phyloP scores from a whole-genome alignment of 2,329 filamentous ascomycete genomes.

The Drechmeria coniospora region DNA sequence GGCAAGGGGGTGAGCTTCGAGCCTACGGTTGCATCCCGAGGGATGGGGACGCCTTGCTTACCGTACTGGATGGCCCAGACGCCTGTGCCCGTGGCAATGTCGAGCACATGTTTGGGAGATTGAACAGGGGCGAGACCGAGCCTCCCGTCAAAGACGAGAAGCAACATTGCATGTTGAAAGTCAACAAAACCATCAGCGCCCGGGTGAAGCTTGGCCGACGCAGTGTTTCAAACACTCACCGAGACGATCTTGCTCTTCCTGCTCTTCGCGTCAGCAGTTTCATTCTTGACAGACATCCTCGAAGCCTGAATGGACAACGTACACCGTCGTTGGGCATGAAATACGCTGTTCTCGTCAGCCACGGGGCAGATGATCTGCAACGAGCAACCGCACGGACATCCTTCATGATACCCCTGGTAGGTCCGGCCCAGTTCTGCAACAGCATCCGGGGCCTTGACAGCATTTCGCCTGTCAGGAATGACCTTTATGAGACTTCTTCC shows the following conservation, averaged over 20 bases:
- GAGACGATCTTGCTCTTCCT: slow-evolving; percentile 10
- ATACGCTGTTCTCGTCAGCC: slow-evolving; percentile 1
- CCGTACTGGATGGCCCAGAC: slow-evolving; percentile 37
- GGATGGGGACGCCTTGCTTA: no score
- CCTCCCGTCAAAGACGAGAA: slow-evolving; percentile 23
- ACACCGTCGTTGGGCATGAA: slow-evolving; percentile 5
- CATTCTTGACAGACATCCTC: no score
- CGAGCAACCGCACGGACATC: neutral
- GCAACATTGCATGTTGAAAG: slow-evolving; percentile 18
- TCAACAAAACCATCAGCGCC: slow-evolving; percentile 10
- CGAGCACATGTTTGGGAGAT: slow-evolving; percentile 25
- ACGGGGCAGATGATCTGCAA: neutral
- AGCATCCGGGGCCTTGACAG: neutral
- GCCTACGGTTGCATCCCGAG: neutral
- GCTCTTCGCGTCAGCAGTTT: no score
- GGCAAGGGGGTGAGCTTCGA: neutral
- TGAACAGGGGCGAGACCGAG: slow-evolving; percentile 28
- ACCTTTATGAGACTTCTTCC: no score
- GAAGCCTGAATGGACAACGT: no score
- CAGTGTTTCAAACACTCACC: slow-evolving; percentile 4
- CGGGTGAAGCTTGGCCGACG: neutral
- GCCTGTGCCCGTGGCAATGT: slow-evolving; percentile 35
- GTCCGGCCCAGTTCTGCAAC: neutral
- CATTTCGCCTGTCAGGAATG: neutral
- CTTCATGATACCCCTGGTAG: neutral